These are phyloP conservation scores for Stenogyne calaminthoides DNA, from an alignment of 305 asterid genomes.

Conservation along the genomic window DNA sequence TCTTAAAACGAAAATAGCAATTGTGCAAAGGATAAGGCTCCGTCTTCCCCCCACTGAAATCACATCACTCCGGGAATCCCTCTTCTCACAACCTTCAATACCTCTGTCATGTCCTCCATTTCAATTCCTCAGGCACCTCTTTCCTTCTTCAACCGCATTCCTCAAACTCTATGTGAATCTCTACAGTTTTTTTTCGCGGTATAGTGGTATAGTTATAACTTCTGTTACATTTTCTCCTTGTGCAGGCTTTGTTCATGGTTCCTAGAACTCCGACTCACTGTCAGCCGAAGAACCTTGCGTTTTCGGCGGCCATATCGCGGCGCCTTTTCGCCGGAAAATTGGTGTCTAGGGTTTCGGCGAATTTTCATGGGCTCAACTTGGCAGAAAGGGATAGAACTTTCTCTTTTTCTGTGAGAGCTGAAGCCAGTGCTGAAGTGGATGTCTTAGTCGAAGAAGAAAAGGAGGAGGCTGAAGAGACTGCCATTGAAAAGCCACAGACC, in stretches of 20 bases:
- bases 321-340: slow-evolving; percentile 31
- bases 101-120: slow-evolving; percentile 52
- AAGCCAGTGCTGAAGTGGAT: slow-evolving; percentile 41
- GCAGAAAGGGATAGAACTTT: slow-evolving; percentile 36
- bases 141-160: neutral
- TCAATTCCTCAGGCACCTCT: slow-evolving; percentile 54
- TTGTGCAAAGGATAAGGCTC: neutral
- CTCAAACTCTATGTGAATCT: neutral
- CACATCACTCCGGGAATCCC: neutral
- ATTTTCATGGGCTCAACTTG: slow-evolving; percentile 32
- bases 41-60: neutral
- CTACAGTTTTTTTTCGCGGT: too few species aligned
- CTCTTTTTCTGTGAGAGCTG: slow-evolving; percentile 51
- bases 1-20: neutral
- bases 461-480: slow-evolving; percentile 48
- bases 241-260: slow-evolving; percentile 54
- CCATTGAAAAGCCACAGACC: slow-evolving; percentile 53
- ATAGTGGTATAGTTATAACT: too few species aligned
- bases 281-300: slow-evolving; percentile 44
- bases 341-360: slow-evolving; percentile 39
- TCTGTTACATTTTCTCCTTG: neutral
- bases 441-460: slow-evolving; percentile 42
- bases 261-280: slow-evolving; percentile 43
- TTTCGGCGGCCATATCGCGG: slow-evolving; percentile 38
- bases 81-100: slow-evolving; percentile 2